These are phyloP conservation scores for Kwoniella europaea DNA, from an alignment of 768 basidiomycete genomes.

Conservation along the genomic window DNA sequence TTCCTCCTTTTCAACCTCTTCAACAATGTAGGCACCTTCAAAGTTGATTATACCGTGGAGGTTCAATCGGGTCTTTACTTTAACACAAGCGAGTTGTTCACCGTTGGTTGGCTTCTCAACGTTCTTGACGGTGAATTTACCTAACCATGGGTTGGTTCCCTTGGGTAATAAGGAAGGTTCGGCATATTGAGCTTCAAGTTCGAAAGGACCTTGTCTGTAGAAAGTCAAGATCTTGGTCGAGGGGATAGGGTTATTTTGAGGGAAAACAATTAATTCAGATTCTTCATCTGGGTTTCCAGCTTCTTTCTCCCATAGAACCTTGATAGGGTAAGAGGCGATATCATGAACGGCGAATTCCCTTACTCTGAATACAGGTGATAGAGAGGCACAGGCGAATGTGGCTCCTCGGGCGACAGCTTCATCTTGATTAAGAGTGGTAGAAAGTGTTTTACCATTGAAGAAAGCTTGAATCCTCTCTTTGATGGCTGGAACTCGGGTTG, in stretches of 20 bases:
- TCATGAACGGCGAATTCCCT: conserved; percentile 91
- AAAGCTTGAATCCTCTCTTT: conserved; percentile 81
- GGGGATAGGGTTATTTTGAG: conserved; percentile 79
- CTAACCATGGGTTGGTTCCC: conserved; percentile 81
- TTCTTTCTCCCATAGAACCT: conserved; percentile 80
- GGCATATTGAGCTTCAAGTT: conserved; percentile 82
- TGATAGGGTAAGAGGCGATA: conserved; percentile 84
- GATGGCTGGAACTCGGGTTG: conserved; percentile 90
- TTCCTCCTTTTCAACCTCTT: conserved; percentile 74
- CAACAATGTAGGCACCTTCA: conserved; percentile 76
- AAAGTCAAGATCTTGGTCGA: conserved; percentile 96
- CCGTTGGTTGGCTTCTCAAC: conserved; percentile 72
- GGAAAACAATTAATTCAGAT: conserved; percentile 88
- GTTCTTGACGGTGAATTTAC: conserved; percentile 77
- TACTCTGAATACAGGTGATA: conserved; percentile 96
- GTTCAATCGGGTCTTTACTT: conserved; percentile 89
- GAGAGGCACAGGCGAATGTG: conserved; percentile 95
- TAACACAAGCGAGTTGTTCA: conserved; percentile 74
- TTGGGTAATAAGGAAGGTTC: conserved; percentile 71
- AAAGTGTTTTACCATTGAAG: conserved; percentile 81
- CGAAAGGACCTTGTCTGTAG: conserved; percentile 86
- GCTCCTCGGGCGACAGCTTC: conserved; percentile 95
- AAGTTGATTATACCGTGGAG: conserved; percentile 84
- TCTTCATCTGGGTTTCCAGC: conserved; percentile 79
- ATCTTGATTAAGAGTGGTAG: conserved; percentile 94